Percentiles rank a stretch among this genome's conserved stretches.
These are phyloP conservation scores for Pseudocercospora pini-densiflorae DNA, from an alignment of 2,329 filamentous ascomycete species.

Conservation along the genomic window DNA sequence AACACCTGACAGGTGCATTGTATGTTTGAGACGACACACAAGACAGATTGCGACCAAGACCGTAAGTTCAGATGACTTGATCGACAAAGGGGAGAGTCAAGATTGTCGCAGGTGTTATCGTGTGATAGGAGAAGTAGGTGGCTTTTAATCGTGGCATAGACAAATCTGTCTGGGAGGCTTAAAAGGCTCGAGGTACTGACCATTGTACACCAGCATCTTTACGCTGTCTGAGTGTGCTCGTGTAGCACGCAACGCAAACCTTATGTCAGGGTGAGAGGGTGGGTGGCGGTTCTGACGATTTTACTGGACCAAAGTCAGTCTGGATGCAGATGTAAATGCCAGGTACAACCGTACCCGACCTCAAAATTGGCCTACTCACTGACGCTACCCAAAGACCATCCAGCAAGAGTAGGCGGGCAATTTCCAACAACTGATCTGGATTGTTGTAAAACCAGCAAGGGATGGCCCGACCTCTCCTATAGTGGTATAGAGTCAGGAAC, in stretches of 20 bases:
- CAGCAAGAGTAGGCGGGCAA: constrained; percentile 33
- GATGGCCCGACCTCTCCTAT: constrained; percentile 21
- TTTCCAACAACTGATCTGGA: constrained; percentile 34
- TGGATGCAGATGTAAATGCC: constrained; percentile 35
- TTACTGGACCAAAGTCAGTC: constrained; percentile 33
- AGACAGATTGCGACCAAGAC: constrained; percentile 24
- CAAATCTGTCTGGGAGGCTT: constrained; percentile 20
- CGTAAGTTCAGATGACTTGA: constrained; percentile 22
- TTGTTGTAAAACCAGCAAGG: constrained; percentile 38
- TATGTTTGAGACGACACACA: constrained; percentile 30
- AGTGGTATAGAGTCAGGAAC: constrained; percentile 22
- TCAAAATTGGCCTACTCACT: constrained; percentile 18
- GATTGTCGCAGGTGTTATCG: constrained; percentile 15
- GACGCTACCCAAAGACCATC: constrained; percentile 20
- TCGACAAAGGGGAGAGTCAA: constrained; percentile 25
- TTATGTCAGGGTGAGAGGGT: constrained; percentile 33
- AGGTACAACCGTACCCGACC: constrained; percentile 35
- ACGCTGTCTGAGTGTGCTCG: constrained; percentile 28
- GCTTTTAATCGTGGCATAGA: constrained; percentile 35
- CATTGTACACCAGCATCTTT: constrained; percentile 35
- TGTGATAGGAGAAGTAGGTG: constrained; percentile 31
- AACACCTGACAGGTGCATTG: constrained; percentile 20
- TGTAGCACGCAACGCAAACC: constrained; percentile 28
- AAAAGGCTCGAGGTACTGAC: constrained; percentile 34
- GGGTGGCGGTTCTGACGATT: constrained; percentile 32